These are phyloP conservation scores for Trametes coccinea DNA, from an alignment of 768 basidiomycete species.

Conservation along the genomic window DNA sequence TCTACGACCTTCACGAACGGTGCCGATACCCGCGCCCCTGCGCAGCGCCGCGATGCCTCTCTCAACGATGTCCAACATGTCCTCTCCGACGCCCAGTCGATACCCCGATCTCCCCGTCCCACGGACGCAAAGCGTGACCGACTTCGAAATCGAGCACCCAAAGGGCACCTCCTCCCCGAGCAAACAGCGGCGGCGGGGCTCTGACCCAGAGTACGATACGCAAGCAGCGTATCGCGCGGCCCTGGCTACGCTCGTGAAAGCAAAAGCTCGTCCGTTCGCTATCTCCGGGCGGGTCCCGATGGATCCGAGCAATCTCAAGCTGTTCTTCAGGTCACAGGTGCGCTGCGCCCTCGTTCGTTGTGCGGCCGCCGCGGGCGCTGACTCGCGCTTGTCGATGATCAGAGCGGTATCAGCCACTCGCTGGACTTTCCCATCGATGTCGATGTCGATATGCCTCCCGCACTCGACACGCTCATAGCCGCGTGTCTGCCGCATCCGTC, in stretches of 20 bases:
- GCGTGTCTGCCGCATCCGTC: constrained; percentile 61
- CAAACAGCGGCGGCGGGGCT: constrained; percentile 27
- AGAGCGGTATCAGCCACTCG: constrained; percentile 80
- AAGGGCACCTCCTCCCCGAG: constrained; percentile 22
- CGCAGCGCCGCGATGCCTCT: constrained; percentile 20
- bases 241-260: constrained; percentile 54
- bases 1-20: constrained; percentile 7
- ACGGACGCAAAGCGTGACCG: constrained; percentile 45
- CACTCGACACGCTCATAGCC: constrained; percentile 75
- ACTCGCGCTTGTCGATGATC: background rate
- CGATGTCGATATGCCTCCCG: constrained; percentile 71
- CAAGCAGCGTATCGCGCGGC: constrained; percentile 56
- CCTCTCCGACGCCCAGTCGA: constrained; percentile 36
- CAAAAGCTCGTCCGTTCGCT: constrained; percentile 63
- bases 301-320: constrained; percentile 62
- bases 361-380: background rate
- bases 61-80: constrained; percentile 25
- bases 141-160: constrained; percentile 65
- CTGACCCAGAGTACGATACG: constrained; percentile 48
- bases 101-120: constrained; percentile 43
- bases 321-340: constrained; percentile 83
- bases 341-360: constrained; percentile 12
- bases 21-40: background rate
- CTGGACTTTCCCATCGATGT: constrained; percentile 82
- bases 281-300: constrained; percentile 69